These are phyloP conservation scores for Orychophragmus violaceus DNA, from an alignment of 345 rosid genomes.

Conservation along the genomic window DNA sequence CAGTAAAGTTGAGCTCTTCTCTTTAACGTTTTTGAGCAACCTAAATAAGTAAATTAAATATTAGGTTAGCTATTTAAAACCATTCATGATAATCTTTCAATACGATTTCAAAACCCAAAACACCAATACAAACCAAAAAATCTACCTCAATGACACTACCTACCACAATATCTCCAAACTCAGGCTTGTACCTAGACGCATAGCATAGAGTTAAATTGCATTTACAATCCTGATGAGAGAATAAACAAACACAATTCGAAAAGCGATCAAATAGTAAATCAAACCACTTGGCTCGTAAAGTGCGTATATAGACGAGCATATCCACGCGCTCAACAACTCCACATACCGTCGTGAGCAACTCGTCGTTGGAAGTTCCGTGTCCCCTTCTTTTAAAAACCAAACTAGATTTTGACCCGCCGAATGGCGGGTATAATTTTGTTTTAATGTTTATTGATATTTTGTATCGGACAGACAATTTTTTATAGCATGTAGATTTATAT, in stretches of 20 bases:
- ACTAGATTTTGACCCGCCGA: too few relatives aligned
- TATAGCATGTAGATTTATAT: too few relatives aligned
- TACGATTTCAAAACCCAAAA: too few relatives aligned
- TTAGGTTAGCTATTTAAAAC: not conserved
- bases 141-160: conserved; percentile 83
- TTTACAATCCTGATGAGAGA: not conserved
- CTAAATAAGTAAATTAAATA: conserved; percentile 31
- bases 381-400: conserved; percentile 53
- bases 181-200: conserved; percentile 82
- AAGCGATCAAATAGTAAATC: not conserved
- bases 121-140: not conserved
- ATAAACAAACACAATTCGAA: not conserved
- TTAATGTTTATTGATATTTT: too few relatives aligned
- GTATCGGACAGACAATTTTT: too few relatives aligned
- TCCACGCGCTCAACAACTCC: conserved; percentile 95
- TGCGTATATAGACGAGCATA: conserved; percentile 78
- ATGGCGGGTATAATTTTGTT: too few relatives aligned
- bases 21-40: conserved; percentile 92
- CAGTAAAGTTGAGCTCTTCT: conserved; percentile 70
- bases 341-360: conserved; percentile 75
- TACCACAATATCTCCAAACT: conserved; percentile 85
- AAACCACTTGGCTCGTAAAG: conserved; percentile 64
- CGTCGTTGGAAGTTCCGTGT: conserved; percentile 82
- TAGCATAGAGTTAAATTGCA: not conserved
- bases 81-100: not conserved